These are phyloP conservation scores for Porcisia deanei DNA, from an alignment of 208 protist genomes.

Conservation along the genomic window DNA sequence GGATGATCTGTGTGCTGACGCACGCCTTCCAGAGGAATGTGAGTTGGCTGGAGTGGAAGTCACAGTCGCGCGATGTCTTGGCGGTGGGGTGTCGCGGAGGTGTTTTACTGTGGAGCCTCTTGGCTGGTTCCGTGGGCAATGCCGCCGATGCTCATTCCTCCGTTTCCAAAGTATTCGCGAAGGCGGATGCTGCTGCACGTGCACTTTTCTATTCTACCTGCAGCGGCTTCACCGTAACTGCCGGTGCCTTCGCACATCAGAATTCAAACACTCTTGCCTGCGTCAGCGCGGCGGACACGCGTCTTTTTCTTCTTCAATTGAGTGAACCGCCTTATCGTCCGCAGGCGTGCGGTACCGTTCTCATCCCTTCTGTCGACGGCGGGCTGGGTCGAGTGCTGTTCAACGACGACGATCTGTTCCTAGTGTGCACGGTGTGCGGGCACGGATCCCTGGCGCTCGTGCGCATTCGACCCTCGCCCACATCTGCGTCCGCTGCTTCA, in stretches of 20 bases:
- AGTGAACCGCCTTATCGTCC: constrained; percentile 30
- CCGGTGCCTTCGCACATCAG: constrained; percentile 49
- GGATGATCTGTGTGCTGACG: constrained; percentile 48
- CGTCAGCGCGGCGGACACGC: constrained; percentile 46
- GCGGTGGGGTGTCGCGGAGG: constrained; percentile 77
- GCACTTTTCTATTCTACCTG: constrained; percentile 71
- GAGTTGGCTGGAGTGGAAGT: constrained; percentile 72
- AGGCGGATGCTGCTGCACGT: constrained; percentile 25
- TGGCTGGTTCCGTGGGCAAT: neutral
- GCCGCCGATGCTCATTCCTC: neutral
- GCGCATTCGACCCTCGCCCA: constrained; percentile 24
- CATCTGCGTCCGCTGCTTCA: constrained; percentile 1
- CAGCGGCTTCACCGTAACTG: constrained; percentile 39
- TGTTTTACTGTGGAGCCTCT: constrained; percentile 74
- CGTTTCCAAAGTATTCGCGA: neutral
- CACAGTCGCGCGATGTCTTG: constrained; percentile 58
- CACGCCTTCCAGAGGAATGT: constrained; percentile 78
- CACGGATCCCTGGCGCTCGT: constrained; percentile 47
- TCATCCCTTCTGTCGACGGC: constrained; percentile 54
- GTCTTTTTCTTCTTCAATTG: constrained; percentile 62
- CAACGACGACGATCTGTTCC: constrained; percentile 69
- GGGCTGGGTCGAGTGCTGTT: constrained; percentile 57
- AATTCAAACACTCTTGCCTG: constrained; percentile 67
- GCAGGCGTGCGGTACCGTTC: constrained; percentile 18
- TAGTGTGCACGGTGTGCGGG: constrained; percentile 55